Conservation (phyloP, 2,329 filamentous ascomycete species). For the Fusarium musae region DNA sequence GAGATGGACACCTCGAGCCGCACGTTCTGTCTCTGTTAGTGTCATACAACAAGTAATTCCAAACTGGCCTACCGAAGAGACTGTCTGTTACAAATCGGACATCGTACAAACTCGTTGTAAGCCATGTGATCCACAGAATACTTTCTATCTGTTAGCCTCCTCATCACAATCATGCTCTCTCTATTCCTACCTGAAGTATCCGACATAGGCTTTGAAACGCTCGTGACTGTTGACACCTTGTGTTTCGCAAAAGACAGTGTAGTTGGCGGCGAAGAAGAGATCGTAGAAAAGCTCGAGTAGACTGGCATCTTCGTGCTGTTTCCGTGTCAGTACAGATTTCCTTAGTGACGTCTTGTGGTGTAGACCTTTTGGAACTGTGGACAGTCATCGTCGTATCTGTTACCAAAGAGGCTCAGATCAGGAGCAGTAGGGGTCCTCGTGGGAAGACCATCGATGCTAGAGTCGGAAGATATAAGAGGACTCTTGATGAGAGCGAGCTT, state of each 20-base stretch:
- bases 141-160: conserved; percentile 40
- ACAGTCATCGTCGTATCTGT: conserved; percentile 37
- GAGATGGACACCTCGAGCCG: conserved; percentile 68
- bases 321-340: not conserved
- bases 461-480: conserved; percentile 40
- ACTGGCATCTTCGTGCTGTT: conserved; percentile 51
- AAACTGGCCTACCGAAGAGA: conserved; percentile 59
- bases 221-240: conserved; percentile 47
- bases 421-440: conserved; percentile 9
- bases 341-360: fast-evolving
- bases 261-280: conserved; percentile 65
- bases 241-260: conserved; percentile 65
- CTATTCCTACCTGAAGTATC: conserved; percentile 48
- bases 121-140: conserved; percentile 76
- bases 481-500: conserved; percentile 50
- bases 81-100: conserved; percentile 73
- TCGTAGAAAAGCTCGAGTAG: conserved; percentile 54
- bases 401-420: conserved; percentile 40
- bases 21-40: conserved; percentile 53
- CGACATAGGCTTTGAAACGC: conserved; percentile 51
- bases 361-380: conserved; percentile 44
- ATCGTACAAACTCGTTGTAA: conserved; percentile 71
- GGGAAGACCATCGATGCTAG: conserved; percentile 10
- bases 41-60: fast-evolving
- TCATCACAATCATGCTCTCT: too few species aligned